Evolutionary conservation across 495 filamentous ascomycete species (phyloP).

Genomic region (Cetradonia linearis): DNA sequence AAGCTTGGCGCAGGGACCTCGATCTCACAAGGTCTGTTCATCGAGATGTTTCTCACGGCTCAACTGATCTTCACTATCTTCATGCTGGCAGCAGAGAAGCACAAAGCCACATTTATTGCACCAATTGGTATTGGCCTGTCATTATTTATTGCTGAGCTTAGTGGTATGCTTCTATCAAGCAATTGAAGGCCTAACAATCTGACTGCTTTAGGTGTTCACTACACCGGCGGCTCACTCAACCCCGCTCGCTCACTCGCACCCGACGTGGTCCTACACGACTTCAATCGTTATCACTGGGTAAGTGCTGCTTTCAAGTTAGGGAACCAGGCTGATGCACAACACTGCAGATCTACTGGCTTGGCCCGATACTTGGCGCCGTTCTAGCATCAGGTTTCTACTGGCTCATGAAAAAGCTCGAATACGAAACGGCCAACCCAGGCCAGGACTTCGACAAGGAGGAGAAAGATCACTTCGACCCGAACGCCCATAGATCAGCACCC

Average conservation of each 20-base stretch:
- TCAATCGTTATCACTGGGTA: constrained; percentile 31
- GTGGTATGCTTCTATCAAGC: constrained; percentile 10
- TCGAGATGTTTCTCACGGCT: constrained; percentile 46
- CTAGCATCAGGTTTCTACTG: constrained; percentile 60
- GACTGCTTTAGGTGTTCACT: constrained; percentile 39
- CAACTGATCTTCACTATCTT: constrained; percentile 47
- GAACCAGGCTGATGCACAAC: neutral
- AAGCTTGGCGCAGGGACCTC: constrained; percentile 34
- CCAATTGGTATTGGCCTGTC: constrained; percentile 41
- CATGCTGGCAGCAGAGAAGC: constrained; percentile 49
- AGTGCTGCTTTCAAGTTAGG: no score
- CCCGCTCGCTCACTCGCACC: constrained; percentile 36
- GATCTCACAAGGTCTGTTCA: constrained; percentile 43
- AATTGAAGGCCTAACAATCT: neutral
- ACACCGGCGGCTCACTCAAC: constrained; percentile 52
- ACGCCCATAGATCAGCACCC: constrained; percentile 13
- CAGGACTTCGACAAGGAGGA: constrained; percentile 39
- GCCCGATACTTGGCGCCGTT: constrained; percentile 53
- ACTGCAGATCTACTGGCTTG: constrained; percentile 46
- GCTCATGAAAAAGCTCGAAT: constrained; percentile 58
- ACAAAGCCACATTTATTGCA: constrained; percentile 34
- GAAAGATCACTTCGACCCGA: constrained; percentile 7
- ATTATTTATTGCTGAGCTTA: constrained; percentile 42
- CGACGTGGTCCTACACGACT: constrained; percentile 17
- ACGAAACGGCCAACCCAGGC: constrained; percentile 68